phyloP scores from a whole-genome alignment of 1,284 basidiomycete species.

The Porogramme epimiltina region DNA sequence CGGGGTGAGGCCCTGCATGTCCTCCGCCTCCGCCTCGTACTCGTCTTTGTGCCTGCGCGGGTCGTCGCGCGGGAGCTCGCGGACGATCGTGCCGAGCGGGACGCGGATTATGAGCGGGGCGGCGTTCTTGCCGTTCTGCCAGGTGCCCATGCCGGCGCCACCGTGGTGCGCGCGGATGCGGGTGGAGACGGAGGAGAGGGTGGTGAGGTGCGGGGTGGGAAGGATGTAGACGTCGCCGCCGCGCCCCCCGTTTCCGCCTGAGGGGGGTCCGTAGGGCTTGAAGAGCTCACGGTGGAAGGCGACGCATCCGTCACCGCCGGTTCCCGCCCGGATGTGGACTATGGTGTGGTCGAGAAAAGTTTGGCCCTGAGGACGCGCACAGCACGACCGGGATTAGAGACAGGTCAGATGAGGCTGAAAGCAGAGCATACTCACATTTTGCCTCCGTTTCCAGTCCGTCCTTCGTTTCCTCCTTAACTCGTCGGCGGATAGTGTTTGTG shows the following conservation, averaged over 20 bases:
- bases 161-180: conserved; percentile 73
- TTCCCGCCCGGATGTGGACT: conserved; percentile 80
- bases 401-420: not conserved
- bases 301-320: conserved; percentile 82
- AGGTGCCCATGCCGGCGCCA: conserved; percentile 76
- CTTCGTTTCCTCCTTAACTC: conserved; percentile 41
- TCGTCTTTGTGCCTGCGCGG: conserved; percentile 60
- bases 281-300: conserved; percentile 84
- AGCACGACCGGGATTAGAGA: not conserved
- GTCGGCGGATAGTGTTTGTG: conserved; percentile 14
- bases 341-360: conserved; percentile 81
- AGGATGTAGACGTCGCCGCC: conserved; percentile 87
- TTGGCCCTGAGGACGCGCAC: conserved; percentile 71
- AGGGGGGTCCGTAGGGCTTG: conserved; percentile 80
- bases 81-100: conserved; percentile 87
- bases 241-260: conserved; percentile 87
- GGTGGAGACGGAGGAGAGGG: conserved; percentile 71
- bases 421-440: conserved; percentile 50
- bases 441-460: conserved; percentile 78
- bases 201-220: conserved; percentile 75
- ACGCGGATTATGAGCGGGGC: conserved; percentile 77
- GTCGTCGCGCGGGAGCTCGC: conserved; percentile 69
- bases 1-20: conserved; percentile 48
- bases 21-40: conserved; percentile 70
- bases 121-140: conserved; percentile 80